Conservation (phyloP, 495 filamentous ascomycete species). For the Lasiosphaeriaceae sp. region DNA sequence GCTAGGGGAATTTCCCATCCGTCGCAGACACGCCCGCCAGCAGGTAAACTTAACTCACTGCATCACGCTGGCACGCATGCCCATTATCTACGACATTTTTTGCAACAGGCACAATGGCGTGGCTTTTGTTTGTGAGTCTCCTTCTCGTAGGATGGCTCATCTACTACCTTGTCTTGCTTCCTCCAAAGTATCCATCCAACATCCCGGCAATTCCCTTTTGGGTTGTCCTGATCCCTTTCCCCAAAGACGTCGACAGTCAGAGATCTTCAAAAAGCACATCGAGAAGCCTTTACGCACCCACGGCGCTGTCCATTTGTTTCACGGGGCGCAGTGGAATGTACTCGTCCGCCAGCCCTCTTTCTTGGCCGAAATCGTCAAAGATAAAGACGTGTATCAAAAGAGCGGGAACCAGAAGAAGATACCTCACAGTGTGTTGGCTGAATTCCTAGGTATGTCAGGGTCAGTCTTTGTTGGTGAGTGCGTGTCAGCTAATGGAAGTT, state of each 20-base stretch:
- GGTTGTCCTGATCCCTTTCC: constrained; percentile 27
- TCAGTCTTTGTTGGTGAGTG: no score
- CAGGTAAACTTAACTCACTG: no score
- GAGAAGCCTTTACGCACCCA: constrained; percentile 26
- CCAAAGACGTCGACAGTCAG: constrained; percentile 30
- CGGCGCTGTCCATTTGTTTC: constrained; percentile 43
- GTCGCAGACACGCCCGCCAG: no score
- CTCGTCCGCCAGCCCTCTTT: constrained; percentile 28
- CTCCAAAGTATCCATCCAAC: constrained; percentile 19
- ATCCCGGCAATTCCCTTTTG: constrained; percentile 27
- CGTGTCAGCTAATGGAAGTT: no score
- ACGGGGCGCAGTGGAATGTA: no score
- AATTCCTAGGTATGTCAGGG: constrained; percentile 31
- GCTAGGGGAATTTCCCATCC: no score
- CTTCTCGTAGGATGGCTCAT: no score
- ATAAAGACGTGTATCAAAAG: constrained; percentile 43
- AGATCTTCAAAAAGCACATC: constrained; percentile 27
- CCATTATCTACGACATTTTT: no score
- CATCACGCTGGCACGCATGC: no score
- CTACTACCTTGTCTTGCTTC: no score
- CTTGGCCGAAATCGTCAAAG: constrained; percentile 43
- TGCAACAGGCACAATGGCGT: no score
- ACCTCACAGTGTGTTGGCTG: constrained; percentile 38
- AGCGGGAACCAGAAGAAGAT: constrained; percentile 47
- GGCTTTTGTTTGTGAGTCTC: no score